Conservation (phyloP, 306 rosid species). For the Macrotyloma uniflorum region DNA sequence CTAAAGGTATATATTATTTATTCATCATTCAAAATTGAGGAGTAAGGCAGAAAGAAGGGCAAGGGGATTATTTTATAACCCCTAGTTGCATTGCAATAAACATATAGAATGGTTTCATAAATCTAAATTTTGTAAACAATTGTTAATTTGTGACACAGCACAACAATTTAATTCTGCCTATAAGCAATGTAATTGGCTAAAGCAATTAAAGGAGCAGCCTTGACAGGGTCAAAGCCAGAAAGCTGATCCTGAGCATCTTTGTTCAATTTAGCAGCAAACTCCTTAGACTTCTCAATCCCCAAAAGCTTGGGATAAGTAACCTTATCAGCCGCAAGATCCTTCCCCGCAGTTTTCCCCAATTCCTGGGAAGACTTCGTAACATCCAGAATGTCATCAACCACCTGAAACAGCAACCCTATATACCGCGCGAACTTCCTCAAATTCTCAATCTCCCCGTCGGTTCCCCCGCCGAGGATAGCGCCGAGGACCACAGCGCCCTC, state of each 20-base stretch:
- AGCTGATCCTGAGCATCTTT: slow-evolving; percentile 66
- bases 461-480: slow-evolving; percentile 74
- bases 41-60: neutral
- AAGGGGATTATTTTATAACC: slow-evolving; percentile 1
- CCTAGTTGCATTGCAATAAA: neutral
- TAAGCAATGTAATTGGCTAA: slow-evolving; percentile 74
- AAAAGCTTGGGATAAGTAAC: slow-evolving; percentile 81
- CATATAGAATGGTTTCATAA: slow-evolving; percentile 9
- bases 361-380: slow-evolving; percentile 79
- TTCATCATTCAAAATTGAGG: neutral
- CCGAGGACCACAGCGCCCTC: slow-evolving; percentile 76
- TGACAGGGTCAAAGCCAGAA: slow-evolving; percentile 57
- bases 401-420: slow-evolving; percentile 80
- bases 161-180: slow-evolving; percentile 59
- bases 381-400: slow-evolving; percentile 87
- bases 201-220: slow-evolving; percentile 79
- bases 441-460: slow-evolving; percentile 59
- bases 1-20: neutral
- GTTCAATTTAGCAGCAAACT: slow-evolving; percentile 70
- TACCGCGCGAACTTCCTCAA: slow-evolving; percentile 67
- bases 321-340: slow-evolving; percentile 83
- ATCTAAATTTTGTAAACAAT: slow-evolving; percentile 10
- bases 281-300: slow-evolving; percentile 75
- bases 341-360: slow-evolving; percentile 87
- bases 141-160: neutral